These are phyloP conservation scores for Alternaria consortialis DNA, from an alignment of 2,329 filamentous ascomycete genomes.

Conservation along the genomic window DNA sequence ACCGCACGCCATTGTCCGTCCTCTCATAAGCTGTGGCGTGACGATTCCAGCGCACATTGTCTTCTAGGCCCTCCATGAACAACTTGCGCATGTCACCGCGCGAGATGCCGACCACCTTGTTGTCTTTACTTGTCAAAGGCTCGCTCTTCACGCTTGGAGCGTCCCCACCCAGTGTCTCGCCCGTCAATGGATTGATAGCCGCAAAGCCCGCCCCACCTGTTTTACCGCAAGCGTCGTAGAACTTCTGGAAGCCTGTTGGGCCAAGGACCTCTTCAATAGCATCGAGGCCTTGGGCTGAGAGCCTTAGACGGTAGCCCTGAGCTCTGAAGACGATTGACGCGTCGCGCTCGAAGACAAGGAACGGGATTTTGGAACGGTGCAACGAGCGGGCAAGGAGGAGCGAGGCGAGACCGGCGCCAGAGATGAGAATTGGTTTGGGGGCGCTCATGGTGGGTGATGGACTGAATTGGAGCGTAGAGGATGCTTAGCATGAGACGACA, in stretches of 20 bases:
- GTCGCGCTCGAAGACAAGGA: constrained; percentile 53
- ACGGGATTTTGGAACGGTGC: constrained; percentile 42
- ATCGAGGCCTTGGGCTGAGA: constrained; percentile 65
- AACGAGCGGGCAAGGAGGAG: constrained; percentile 46
- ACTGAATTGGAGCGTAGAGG: background rate
- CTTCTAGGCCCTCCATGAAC: constrained; percentile 66
- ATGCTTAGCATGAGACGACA: background rate
- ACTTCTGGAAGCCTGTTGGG: constrained; percentile 59
- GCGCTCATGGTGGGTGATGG: constrained; percentile 25
- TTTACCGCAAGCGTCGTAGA: constrained; percentile 68
- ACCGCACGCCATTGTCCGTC: constrained; percentile 63
- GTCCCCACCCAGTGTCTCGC: constrained; percentile 51
- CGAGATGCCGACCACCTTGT: constrained; percentile 69
- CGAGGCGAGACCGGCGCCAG: constrained; percentile 44
- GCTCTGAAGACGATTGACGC: constrained; percentile 64
- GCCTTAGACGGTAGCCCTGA: constrained; percentile 69
- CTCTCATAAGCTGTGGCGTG: constrained; percentile 68
- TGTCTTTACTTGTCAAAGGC: constrained; percentile 61
- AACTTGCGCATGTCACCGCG: constrained; percentile 69
- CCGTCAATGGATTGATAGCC: constrained; percentile 63
- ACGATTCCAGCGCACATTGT: constrained; percentile 64
- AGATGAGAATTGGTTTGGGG: constrained; percentile 54
- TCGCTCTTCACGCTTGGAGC: constrained; percentile 30
- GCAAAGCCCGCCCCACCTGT: constrained; percentile 66
- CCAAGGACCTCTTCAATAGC: constrained; percentile 68